phyloP scores from a whole-genome alignment of 306 rosid genomes.

The Senna siamea region DNA sequence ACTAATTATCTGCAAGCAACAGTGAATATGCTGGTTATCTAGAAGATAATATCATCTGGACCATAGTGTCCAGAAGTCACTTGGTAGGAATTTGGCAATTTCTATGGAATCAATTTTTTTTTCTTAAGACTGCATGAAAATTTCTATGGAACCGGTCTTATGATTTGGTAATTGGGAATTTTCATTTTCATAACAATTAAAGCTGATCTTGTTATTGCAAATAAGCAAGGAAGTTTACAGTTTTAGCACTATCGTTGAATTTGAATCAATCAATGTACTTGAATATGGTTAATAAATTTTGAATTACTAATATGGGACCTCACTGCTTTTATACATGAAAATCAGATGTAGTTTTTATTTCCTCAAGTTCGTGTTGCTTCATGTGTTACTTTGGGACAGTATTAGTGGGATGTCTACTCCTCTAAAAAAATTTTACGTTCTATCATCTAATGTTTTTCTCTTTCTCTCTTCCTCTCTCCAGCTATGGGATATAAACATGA shows the following conservation, averaged over 20 bases:
- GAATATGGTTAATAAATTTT: background rate
- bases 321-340: background rate
- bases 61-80: too few relatives aligned
- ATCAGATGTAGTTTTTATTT: background rate
- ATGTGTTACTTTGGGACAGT: background rate
- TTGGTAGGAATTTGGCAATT: background rate
- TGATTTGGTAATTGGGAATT: conserved; percentile 3
- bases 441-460: background rate
- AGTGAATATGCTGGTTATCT: background rate
- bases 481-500: conserved; percentile 86
- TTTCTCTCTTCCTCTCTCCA: conserved; percentile 26
- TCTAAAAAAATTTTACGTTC: background rate
- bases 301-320: background rate
- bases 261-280: background rate
- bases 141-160: background rate
- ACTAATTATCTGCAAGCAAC: background rate
- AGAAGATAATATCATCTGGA: conserved; percentile 6
- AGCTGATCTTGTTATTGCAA: background rate
- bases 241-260: background rate
- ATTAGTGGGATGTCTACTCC: background rate
- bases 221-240: background rate
- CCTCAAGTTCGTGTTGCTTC: background rate
- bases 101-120: background rate
- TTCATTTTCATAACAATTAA: background rate
- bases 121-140: background rate